Evolutionary conservation across 768 basidiomycete species (phyloP).

Genomic region (Leccinum variicolor): DNA sequence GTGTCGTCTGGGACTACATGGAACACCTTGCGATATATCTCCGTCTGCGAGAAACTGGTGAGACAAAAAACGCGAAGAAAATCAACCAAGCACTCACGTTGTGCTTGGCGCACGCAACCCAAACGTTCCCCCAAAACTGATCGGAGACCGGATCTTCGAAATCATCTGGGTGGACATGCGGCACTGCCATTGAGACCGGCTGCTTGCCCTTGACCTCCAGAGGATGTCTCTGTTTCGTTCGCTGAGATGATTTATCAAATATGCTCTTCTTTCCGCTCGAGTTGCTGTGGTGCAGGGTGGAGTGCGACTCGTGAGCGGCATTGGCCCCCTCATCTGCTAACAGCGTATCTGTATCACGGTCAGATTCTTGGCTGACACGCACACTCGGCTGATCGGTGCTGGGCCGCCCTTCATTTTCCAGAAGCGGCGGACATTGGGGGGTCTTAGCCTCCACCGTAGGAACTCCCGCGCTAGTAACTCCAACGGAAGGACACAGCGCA

Average conservation of each 20-base stretch:
- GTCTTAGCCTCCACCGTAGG: slow-evolving; percentile 71
- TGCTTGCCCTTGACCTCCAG: slow-evolving; percentile 50
- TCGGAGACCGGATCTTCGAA: slow-evolving; percentile 91
- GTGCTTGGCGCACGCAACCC: slow-evolving; percentile 82
- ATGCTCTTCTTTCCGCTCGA: slow-evolving; percentile 47
- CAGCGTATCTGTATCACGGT: not conserved
- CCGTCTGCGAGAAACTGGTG: slow-evolving; percentile 57
- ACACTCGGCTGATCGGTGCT: slow-evolving; percentile 27
- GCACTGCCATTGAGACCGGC: slow-evolving; percentile 66
- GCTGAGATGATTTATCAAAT: slow-evolving; percentile 44
- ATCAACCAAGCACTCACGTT: slow-evolving; percentile 57
- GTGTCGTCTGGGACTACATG: slow-evolving; percentile 90
- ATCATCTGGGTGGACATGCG: slow-evolving; percentile 66
- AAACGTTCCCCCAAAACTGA: slow-evolving; percentile 85
- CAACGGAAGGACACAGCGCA: slow-evolving; percentile 48
- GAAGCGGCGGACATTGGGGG: slow-evolving; percentile 43
- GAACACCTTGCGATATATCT: slow-evolving; percentile 95
- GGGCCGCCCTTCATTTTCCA: slow-evolving; percentile 27
- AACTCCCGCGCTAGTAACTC: slow-evolving; percentile 60
- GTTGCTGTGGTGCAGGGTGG: slow-evolving; percentile 42
- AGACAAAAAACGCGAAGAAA: not conserved
- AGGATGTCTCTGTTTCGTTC: slow-evolving; percentile 58
- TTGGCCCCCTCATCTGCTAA: slow-evolving; percentile 40
- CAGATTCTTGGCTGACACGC: slow-evolving; percentile 14
- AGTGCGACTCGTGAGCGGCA: slow-evolving; percentile 45